These are phyloP conservation scores for Phytopythium mirpurense DNA, from an alignment of 352 stramenopile genomes.

Conservation along the genomic window DNA sequence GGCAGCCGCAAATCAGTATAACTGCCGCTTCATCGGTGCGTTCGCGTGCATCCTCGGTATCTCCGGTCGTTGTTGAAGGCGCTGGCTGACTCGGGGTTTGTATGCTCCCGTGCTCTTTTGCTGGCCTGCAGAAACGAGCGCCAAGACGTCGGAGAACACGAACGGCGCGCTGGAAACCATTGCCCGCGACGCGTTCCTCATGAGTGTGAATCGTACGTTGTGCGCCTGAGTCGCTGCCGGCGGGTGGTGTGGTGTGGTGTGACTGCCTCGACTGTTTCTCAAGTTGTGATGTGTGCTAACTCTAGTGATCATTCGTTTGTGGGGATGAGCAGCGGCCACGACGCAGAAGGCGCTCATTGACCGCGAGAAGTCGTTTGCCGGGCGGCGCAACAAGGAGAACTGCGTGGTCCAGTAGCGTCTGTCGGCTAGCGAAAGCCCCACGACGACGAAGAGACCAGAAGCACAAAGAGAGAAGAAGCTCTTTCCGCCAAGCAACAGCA, in stretches of 20 bases:
- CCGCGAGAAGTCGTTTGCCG: constrained; percentile 67
- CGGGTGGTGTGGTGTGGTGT: background rate
- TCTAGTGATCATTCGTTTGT: constrained; percentile 5
- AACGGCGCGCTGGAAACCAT: constrained; percentile 85
- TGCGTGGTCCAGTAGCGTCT: constrained; percentile 57
- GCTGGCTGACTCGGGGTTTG: no score
- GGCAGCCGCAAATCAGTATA: constrained; percentile 76
- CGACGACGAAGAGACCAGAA: constrained; percentile 10
- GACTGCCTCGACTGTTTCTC: constrained; percentile 5
- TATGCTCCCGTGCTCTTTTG: no score
- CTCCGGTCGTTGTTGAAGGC: background rate
- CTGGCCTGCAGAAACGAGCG: constrained; percentile 84
- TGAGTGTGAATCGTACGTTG: constrained; percentile 81
- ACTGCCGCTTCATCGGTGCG: constrained; percentile 84
- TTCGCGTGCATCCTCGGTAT: background rate
- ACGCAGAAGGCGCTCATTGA: constrained; percentile 79
- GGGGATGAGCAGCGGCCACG: constrained; percentile 35
- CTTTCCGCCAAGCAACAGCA: constrained; percentile 14
- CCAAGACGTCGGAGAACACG: constrained; percentile 85
- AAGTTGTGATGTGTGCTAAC: constrained; percentile 9
- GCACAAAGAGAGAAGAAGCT: constrained; percentile 24
- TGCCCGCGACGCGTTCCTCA: constrained; percentile 78
- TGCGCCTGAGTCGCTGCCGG: background rate
- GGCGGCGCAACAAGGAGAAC: constrained; percentile 76
- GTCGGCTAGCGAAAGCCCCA: no score